Evolutionary conservation across 805 yeast species (phyloP).

Genomic region (Yarrowia osloensis): DNA sequence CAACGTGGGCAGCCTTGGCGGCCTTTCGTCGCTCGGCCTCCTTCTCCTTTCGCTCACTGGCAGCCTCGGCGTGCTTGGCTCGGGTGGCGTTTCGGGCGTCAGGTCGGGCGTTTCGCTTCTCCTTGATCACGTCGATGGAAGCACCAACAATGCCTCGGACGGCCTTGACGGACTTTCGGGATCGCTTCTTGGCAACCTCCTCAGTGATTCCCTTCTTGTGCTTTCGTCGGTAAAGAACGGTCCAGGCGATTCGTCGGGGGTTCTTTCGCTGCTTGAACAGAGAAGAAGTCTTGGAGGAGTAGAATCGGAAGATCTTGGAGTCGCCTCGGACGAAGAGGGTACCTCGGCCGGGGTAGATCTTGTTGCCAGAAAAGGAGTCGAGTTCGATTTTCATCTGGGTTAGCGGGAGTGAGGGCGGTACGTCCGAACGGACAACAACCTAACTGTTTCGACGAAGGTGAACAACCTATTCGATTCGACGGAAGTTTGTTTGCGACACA

Average conservation of each 20-base stretch:
- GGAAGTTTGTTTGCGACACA: too few relatives aligned
- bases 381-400: constrained; percentile 94
- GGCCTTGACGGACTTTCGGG: constrained; percentile 96
- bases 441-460: too few relatives aligned
- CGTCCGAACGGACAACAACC: neutral
- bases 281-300: constrained; percentile 94
- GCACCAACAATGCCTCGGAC: constrained; percentile 99
- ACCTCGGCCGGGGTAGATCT: constrained; percentile 99
- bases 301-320: constrained; percentile 99
- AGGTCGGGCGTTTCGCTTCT: constrained; percentile 94
- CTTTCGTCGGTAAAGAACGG: constrained; percentile 98
- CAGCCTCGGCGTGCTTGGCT: constrained; percentile 73
- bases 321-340: constrained; percentile 99
- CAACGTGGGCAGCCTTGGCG: constrained; percentile 70
- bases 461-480: too few relatives aligned
- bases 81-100: constrained; percentile 98
- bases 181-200: constrained; percentile 95
- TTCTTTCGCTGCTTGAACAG: constrained; percentile 99
- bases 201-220: constrained; percentile 99
- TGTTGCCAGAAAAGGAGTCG: constrained; percentile 98
- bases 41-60: constrained; percentile 64
- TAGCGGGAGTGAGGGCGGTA: neutral
- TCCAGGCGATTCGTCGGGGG: constrained; percentile 99
- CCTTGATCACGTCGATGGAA: constrained; percentile 95
- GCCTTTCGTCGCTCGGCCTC: constrained; percentile 95